Percentiles rank a stretch among this genome's conserved stretches.
phyloP scores from a whole-genome alignment of 768 basidiomycete species.

The Tricholoma bakamatsutake region DNA sequence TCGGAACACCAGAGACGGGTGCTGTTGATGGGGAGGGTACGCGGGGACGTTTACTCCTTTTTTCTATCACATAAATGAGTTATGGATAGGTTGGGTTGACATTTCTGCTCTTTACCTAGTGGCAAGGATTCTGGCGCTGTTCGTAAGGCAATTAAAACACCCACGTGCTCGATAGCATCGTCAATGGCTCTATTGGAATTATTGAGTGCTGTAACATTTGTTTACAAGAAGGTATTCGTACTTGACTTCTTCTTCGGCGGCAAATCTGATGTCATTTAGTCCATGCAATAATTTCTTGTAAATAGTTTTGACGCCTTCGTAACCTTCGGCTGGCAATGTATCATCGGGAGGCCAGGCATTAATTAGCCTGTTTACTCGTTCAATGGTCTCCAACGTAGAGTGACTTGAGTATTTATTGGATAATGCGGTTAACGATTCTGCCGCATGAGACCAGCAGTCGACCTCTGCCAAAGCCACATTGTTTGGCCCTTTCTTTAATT shows the following conservation, averaged over 20 bases:
- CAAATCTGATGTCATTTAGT: slow-evolving; percentile 54
- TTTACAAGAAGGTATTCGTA: slow-evolving; percentile 21
- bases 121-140: slow-evolving; percentile 57
- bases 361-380: slow-evolving; percentile 69
- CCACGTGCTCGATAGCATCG: slow-evolving; percentile 62
- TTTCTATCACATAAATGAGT: slow-evolving; percentile 36
- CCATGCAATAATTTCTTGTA: slow-evolving; percentile 59
- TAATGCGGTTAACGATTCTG: slow-evolving; percentile 49
- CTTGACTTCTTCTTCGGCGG: slow-evolving; percentile 61
- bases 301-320: slow-evolving; percentile 54
- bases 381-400: slow-evolving; percentile 51
- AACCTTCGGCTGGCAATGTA: slow-evolving; percentile 57
- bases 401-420: slow-evolving; percentile 48
- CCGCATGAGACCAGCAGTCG: slow-evolving; percentile 70
- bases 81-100: background rate
- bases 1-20: slow-evolving; percentile 34
- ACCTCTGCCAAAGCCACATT: slow-evolving; percentile 44
- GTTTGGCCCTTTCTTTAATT: background rate
- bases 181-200: slow-evolving; percentile 53
- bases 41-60: slow-evolving; percentile 72
- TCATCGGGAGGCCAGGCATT: slow-evolving; percentile 71
- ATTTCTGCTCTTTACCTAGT: slow-evolving; percentile 40
- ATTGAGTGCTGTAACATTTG: slow-evolving; percentile 1
- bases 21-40: slow-evolving; percentile 61
- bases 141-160: slow-evolving; percentile 65